Percentiles rank a stretch among this genome's conserved stretches.
phyloP scores from a whole-genome alignment of 106 monocot species.

The Dendrobium officinale region DNA sequence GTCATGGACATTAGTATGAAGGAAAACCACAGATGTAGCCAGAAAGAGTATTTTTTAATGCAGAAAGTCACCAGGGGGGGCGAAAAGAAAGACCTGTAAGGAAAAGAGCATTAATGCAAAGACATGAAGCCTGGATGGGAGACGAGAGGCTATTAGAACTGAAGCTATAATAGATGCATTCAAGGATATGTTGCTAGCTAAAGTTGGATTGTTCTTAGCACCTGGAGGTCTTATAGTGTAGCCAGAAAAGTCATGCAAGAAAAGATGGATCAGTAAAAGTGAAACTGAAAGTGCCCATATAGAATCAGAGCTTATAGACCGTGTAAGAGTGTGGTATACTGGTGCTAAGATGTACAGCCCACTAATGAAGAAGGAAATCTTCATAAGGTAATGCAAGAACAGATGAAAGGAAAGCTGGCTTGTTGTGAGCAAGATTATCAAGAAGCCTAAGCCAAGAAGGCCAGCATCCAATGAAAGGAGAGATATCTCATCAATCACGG shows the following conservation, averaged over 20 bases:
- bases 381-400: slow-evolving; percentile 51
- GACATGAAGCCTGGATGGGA: slow-evolving; percentile 83
- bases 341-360: slow-evolving; percentile 81
- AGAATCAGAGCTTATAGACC: slow-evolving; percentile 92
- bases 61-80: slow-evolving; percentile 59
- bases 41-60: slow-evolving; percentile 61
- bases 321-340: slow-evolving; percentile 74
- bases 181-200: slow-evolving; percentile 71
- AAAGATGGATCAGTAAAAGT: slow-evolving; percentile 75
- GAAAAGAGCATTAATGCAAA: slow-evolving; percentile 90
- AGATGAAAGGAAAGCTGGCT: slow-evolving; percentile 32
- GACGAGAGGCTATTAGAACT: slow-evolving; percentile 82
- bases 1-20: slow-evolving; percentile 50
- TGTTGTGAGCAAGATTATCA: slow-evolving; percentile 48
- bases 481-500: slow-evolving; percentile 48
- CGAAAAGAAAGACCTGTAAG: slow-evolving; percentile 84
- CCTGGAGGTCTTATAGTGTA: slow-evolving; percentile 65
- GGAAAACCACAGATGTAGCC: slow-evolving; percentile 50
- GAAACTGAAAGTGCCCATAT: slow-evolving; percentile 73
- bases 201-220: slow-evolving; percentile 49
- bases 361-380: slow-evolving; percentile 69
- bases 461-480: slow-evolving; percentile 57
- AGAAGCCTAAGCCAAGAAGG: slow-evolving; percentile 64
- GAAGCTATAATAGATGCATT: slow-evolving; percentile 94
- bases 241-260: slow-evolving; percentile 83